phyloP scores from a whole-genome alignment of 805 yeast genomes.

The Ogataea nonfermentans region DNA sequence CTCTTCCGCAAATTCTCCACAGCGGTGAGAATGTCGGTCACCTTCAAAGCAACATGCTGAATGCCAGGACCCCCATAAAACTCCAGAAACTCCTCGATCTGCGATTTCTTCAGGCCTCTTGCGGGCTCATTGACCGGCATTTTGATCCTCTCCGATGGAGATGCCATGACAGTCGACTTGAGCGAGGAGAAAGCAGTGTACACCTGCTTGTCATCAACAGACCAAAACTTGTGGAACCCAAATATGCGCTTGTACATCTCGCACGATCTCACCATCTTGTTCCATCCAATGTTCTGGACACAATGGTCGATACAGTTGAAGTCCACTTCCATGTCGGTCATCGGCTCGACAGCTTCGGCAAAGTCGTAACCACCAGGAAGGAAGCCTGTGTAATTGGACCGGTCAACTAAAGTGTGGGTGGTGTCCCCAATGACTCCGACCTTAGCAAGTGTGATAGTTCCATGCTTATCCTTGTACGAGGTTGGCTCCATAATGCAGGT shows the following conservation, averaged over 20 bases:
- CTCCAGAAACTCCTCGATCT: conserved; percentile 78
- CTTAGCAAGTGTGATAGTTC: conserved; percentile 52
- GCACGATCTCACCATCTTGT: conserved; percentile 58
- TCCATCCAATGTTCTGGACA: conserved; percentile 77
- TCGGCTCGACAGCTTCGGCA: conserved; percentile 3
- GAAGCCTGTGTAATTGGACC: conserved; percentile 28
- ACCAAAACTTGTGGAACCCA: conserved; percentile 80
- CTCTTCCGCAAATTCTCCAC: conserved; percentile 52
- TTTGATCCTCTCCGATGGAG: conserved; percentile 59
- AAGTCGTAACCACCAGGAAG: conserved; percentile 24
- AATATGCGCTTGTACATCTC: conserved; percentile 57
- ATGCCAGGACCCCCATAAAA: conserved; percentile 80
- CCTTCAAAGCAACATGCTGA: conserved; percentile 75
- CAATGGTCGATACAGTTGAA: conserved; percentile 66
- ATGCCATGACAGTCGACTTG: conserved; percentile 74
- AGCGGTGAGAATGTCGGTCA: conserved; percentile 57
- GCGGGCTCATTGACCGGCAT: conserved; percentile 90
- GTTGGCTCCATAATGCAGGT: conserved; percentile 29
- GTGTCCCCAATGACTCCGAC: conserved; percentile 59
- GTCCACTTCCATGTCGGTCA: conserved; percentile 22
- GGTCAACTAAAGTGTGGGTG: conserved; percentile 64
- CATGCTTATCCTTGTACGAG: conserved; percentile 42
- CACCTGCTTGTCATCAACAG: conserved; percentile 78
- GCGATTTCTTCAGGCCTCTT: conserved; percentile 60
- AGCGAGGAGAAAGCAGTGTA: conserved; percentile 68